Evolutionary conservation across 1,284 basidiomycete species (phyloP).

Genomic region (Tylopilus sp.): DNA sequence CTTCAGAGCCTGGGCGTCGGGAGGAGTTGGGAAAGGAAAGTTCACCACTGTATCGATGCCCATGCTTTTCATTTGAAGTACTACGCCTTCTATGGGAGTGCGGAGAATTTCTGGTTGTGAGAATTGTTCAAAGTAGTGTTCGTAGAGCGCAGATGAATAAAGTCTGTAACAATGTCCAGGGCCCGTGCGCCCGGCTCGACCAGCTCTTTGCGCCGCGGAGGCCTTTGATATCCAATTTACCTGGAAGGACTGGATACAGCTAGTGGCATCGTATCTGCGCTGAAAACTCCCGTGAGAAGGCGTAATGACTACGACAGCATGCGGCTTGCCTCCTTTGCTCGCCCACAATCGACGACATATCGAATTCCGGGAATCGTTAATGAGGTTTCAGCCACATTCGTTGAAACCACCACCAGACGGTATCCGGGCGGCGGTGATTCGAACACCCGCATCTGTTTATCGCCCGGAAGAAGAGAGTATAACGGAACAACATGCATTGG

Average conservation of each 20-base stretch:
- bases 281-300: slow-evolving; percentile 40
- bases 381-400: slow-evolving; percentile 98
- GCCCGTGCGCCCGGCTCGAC: slow-evolving; percentile 94
- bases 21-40: slow-evolving; percentile 97
- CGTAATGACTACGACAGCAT: not conserved
- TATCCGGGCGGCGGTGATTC: slow-evolving; percentile 79
- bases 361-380: slow-evolving; percentile 97
- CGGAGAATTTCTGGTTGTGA: slow-evolving; percentile 89
- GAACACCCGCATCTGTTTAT: slow-evolving; percentile 96
- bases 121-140: slow-evolving; percentile 88
- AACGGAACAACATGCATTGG: slow-evolving; percentile 85
- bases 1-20: slow-evolving; percentile 72
- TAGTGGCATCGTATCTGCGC: slow-evolving; percentile 94
- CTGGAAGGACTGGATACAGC: slow-evolving; percentile 93
- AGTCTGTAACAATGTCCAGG: slow-evolving; percentile 91
- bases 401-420: slow-evolving; percentile 93
- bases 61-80: slow-evolving; percentile 99
- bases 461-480: slow-evolving; percentile 94
- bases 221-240: slow-evolving; percentile 96
- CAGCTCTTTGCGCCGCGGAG: slow-evolving; percentile 90
- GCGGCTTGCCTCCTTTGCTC: slow-evolving; percentile 82
- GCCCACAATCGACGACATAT: slow-evolving; percentile 94
- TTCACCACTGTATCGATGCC: slow-evolving; percentile 95
- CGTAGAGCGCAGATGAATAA: slow-evolving; percentile 85
- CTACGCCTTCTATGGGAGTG: slow-evolving; percentile 95